Evolutionary conservation across 208 protist species (phyloP).

Genomic region (Crithidia acanthocephali): DNA sequence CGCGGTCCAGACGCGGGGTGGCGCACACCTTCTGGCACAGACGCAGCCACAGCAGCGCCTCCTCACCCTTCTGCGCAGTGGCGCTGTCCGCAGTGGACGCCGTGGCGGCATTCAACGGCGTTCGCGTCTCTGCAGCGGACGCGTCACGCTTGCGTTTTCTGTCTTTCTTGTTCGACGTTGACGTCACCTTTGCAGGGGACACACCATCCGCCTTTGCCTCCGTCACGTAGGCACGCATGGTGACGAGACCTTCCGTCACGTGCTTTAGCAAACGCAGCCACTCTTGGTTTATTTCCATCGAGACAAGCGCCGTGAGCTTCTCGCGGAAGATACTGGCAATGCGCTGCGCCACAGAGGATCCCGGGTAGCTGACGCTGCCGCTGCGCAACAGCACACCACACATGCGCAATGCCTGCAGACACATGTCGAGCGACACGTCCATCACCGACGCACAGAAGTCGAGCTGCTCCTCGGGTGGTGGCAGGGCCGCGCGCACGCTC

Average conservation of each 20-base stretch:
- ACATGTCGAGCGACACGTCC: conserved; percentile 68
- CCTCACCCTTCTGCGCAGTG: not conserved
- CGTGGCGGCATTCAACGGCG: not conserved
- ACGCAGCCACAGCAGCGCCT: conserved; percentile 17
- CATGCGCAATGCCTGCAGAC: conserved; percentile 70
- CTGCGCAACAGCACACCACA: conserved; percentile 56
- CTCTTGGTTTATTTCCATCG: conserved; percentile 71
- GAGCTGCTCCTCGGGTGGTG: conserved; percentile 59
- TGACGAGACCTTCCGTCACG: conserved; percentile 66
- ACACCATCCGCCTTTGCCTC: not conserved
- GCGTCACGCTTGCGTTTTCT: conserved; percentile 18
- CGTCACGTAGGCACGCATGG: conserved; percentile 48
- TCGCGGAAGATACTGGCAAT: conserved; percentile 38
- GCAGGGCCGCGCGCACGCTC: conserved; percentile 38
- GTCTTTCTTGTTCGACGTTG: not conserved
- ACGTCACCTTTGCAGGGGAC: not conserved
- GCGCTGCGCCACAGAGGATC: conserved; percentile 26
- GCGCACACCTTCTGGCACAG: conserved; percentile 33
- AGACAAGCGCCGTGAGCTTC: conserved; percentile 38
- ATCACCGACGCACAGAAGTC: conserved; percentile 65
- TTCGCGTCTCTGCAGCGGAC: no score
- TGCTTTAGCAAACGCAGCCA: conserved; percentile 83
- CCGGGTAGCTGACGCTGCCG: conserved; percentile 8
- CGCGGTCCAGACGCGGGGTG: conserved; percentile 23
- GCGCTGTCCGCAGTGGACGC: not conserved